These are phyloP conservation scores for Fusarium penzigii DNA, from an alignment of 2,329 filamentous ascomycete species.

Conservation along the genomic window DNA sequence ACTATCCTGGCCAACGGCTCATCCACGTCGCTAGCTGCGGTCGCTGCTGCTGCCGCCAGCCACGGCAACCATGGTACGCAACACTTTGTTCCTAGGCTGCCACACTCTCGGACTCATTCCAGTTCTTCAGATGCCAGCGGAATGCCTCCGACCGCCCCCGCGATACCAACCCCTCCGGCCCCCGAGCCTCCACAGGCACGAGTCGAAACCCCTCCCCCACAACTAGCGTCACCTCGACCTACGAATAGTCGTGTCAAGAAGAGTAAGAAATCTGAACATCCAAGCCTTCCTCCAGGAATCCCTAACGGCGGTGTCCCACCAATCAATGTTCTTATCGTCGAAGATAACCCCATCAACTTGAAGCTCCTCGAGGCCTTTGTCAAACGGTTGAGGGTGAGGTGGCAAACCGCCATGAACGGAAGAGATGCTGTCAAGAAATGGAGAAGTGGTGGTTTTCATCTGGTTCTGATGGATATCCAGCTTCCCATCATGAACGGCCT, in stretches of 20 bases:
- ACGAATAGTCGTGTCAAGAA: conserved; percentile 50
- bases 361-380: conserved; percentile 93
- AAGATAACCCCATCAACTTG: conserved; percentile 98
- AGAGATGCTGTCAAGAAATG: conserved; percentile 92
- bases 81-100: conserved; percentile 39
- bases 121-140: conserved; percentile 55
- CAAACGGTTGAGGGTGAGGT: conserved; percentile 91
- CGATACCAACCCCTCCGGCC: conserved; percentile 53
- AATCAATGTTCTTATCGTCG: conserved; percentile 96
- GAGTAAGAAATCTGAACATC: conserved; percentile 52
- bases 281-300: conserved; percentile 59
- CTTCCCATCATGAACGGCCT: conserved; percentile 95
- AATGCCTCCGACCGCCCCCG: conserved; percentile 49
- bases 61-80: conserved; percentile 39
- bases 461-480: conserved; percentile 98
- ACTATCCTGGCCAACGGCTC: conserved; percentile 59
- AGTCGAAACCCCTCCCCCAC: conserved; percentile 55
- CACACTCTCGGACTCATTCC: conserved; percentile 60
- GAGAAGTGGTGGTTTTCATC: conserved; percentile 87
- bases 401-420: conserved; percentile 97
- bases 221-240: conserved; percentile 50
- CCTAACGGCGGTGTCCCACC: conserved; percentile 85
- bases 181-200: conserved; percentile 46
- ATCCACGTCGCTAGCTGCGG: conserved; percentile 35
- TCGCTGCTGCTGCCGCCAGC: conserved; percentile 32